Base-by-base conservation (phyloP, 177 flowering plant species). In the Telopea speciosissima region DNA sequence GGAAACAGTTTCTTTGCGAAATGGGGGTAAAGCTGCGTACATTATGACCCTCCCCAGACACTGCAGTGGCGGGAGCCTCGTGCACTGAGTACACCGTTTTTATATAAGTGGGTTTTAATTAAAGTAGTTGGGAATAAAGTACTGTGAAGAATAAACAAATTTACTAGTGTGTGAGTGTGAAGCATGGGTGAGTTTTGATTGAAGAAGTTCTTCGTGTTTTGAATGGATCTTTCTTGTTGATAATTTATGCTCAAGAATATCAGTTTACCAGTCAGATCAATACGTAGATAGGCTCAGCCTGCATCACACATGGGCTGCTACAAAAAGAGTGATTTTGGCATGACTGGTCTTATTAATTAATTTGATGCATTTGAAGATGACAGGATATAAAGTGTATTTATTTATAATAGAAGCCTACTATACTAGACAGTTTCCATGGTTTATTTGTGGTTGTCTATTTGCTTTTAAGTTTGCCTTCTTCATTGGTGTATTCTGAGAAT, bases 401-500 rank as follows among this genome's bases (percentile, higher is more conserved):
- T 12, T 45, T 45, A 45, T 45, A 45, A 45, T 45, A 9, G 17
- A 12, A 1, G 54, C 19, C 3, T 45, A 45, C 14, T 45, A 45
- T 45, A 1, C 54, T 16, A 45, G 5, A 12, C 17, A 5, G 40
- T 45, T 45, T 1, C 54, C 17, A 45, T 45, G 19, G 54, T 45
- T 11, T 45, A 45, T 16, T 45, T 45, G 8, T 12, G 54, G 17
- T 45, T 45, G 54, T 45, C 17, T 16, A 45, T 33, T 33, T 33
- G 6, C 40, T 45, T 16, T 45, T 9, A 45, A 45, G 8, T 45
- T 0, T 45, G 54, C 19, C 45, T 70, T 21, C 63, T 52, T 14
- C 72, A 19, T 60, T 63, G 59, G 59, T 22, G 65, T 21, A 11
- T 65, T 49, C 40, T 33, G 40, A 28, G 31, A 5, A 21, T 80